Percentiles rank a stretch among this genome's conserved stretches.
These are phyloP conservation scores for Gossypium trilobum DNA, from an alignment of 441 rosid genomes.

Conservation along the genomic window DNA sequence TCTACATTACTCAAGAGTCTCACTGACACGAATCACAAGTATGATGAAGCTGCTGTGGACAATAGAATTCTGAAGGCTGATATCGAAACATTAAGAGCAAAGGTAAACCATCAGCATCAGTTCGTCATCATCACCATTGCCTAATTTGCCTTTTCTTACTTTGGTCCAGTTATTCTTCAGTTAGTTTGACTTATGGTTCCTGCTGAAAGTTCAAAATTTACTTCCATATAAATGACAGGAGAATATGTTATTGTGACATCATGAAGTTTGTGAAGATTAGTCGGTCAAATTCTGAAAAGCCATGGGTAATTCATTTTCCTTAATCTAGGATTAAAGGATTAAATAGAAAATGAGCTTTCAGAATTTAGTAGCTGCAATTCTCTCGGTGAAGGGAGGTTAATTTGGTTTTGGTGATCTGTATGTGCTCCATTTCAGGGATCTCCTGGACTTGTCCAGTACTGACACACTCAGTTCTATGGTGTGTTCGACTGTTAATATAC, in stretches of 20 bases:
- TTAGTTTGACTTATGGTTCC: not conserved
- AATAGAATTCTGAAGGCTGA: conserved; percentile 89
- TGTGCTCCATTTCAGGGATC: not conserved
- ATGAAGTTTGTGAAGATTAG: not conserved
- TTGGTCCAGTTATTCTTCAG: not conserved
- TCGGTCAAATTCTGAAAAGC: not conserved
- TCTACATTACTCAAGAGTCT: conserved; percentile 57
- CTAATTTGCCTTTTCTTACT: not conserved
- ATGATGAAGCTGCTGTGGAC: conserved; percentile 68
- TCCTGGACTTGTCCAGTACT: conserved; percentile 9
- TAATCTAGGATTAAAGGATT: conserved; percentile 1
- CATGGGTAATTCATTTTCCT: not conserved
- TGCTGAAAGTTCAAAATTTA: not conserved
- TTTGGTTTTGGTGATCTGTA: not conserved
- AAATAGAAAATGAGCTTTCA: not conserved
- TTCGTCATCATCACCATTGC: not conserved
- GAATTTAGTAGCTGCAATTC: not conserved
- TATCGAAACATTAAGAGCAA: conserved; percentile 81
- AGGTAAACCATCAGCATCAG: conserved; percentile 34
- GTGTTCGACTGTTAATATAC: not conserved
- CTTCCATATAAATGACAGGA: not conserved
- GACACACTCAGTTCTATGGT: not conserved
- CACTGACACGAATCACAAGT: conserved; percentile 62
- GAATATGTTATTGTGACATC: not conserved
- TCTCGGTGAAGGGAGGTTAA: not conserved